Base-by-base conservation (phyloP, 805 yeast species). In the Clavispora santaluciae region DNA sequence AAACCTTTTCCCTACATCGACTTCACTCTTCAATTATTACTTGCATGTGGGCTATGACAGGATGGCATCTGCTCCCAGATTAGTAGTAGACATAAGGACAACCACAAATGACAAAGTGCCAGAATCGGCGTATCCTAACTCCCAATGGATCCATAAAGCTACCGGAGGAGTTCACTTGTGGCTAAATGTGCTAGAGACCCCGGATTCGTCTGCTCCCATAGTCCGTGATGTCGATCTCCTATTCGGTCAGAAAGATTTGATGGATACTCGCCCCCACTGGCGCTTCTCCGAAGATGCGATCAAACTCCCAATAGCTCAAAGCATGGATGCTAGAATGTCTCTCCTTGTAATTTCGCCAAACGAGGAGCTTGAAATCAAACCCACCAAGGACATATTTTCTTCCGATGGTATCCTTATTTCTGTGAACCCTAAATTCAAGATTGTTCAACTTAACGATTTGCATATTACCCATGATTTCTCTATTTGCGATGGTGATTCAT, bases 401-500 rank as follows among this genome's bases (percentile, higher is more conserved):
- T 22, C 39, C 1, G 46, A 47, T 23, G 56, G 44, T 30, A 35
- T 48, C 12, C 35, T 57, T n/a, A 17, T 45, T 16, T 49, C 54
- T 22, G 23, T 43, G 4, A 42, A 44, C 18, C 39, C 49, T 8
- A 56, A 53, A 8, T 64, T 63, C 44, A 66, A 61, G 46, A 47
- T 68, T 12, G 44, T 68, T 33, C 73, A 68, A 45, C 33, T 68
- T 22, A 59, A 67, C 25, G 74, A 69, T 46, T 50, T 68, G 40
- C 74, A 68, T 46, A 62, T 64, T 43, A 66, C 69, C 16, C 61
- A 57, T 37, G 53, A 55, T 41, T 38, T 44, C 20, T 68, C 64
- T 5, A 38, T 40, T 1, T 56, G 59, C 38, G 50, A 50, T 17
- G 40, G 24, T 17, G 39, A 41, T n/a, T 42, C 42, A 16, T 56